A percentile compares a stretch with the other conserved stretches of the same genome.
These are phyloP conservation scores for Globisporangium abappressorium DNA, from an alignment of 352 stramenopile genomes.

Conservation along the genomic window DNA sequence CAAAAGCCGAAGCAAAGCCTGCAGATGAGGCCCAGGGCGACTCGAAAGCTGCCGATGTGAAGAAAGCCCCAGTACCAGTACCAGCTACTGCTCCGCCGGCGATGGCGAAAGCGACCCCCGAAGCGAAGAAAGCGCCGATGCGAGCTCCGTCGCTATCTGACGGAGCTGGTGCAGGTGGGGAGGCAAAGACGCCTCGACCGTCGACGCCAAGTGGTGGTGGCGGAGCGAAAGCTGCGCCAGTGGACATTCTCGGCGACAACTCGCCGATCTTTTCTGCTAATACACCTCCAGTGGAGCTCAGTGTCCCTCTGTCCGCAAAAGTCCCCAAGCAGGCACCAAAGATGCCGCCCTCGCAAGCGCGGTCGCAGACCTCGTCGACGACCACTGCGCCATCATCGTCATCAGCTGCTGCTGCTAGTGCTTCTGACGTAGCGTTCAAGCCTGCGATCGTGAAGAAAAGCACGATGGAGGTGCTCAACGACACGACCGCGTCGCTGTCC, in stretches of 20 bases:
- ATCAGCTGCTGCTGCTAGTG: no score
- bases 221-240: conserved; percentile 23
- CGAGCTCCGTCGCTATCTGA: background rate
- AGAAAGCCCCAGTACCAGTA: background rate
- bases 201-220: background rate
- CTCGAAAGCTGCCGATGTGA: conserved; percentile 9
- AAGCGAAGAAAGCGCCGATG: conserved; percentile 6
- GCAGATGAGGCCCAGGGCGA: background rate
- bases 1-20: conserved; percentile 31
- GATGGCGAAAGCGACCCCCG: conserved; percentile 7
- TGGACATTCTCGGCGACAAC: conserved; percentile 46
- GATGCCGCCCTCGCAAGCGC: background rate
- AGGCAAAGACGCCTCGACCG: conserved; percentile 15
- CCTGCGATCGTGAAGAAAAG: conserved; percentile 45
- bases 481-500: conserved; percentile 44
- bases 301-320: conserved; percentile 22
- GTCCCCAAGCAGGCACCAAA: conserved; percentile 21
- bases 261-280: conserved; percentile 19
- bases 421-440: conserved; percentile 12
- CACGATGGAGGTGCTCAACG: conserved; percentile 71
- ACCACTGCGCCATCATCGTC: background rate
- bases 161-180: background rate
- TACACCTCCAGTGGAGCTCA: conserved; percentile 11
- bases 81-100: background rate
- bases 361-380: background rate